Evolutionary conservation across 192 early-diverging fungal species (phyloP), one percentile per base, ranked within the genome.

Genomic region (Umbelopsis ramanniana): DNA sequence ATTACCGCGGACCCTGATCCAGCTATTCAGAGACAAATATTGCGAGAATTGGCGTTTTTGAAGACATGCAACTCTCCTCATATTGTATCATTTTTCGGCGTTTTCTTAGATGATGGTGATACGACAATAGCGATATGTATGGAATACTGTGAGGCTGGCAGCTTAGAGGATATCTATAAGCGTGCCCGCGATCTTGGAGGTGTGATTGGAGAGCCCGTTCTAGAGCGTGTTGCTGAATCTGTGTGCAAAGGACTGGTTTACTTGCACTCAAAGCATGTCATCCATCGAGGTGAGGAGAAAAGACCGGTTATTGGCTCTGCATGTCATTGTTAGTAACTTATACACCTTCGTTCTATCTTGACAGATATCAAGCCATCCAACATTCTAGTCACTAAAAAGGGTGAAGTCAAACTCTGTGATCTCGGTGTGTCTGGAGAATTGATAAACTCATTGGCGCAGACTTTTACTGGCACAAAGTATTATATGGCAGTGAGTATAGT

Each of bases 341-440:
- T 50, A 0, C 19, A 26, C 21, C 22, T 4, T n/a, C 15, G 22
- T 53, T 3, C 12, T 6, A 10, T 37, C 12, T 35, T 7, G 3
- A 46, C 52, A 96, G 98, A 99, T 74, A 89, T 99, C 77, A 99
- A 99, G 82, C 98, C 98, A 10, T 96, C 95, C 35, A 99, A 99
- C 79, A 97, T 99, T 71, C 78, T 99, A 57, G 85, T 98, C 9
- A 95, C 97, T 33, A 87, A 88, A 52, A 79, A 83, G 6, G 98
- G 98, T 19, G 86, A 94, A 72, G 92, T 99, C 74, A 99, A 99
- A 75, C 87, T 99, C 33, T 96, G 94, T 66, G 97, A 99, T 80
- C 97, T 99, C 84, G 97, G 97, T 33, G 98, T 99, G 7, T 94
- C 92, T 9, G 94, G 94, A 11, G 90, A 97, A 79, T 76, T 96